Percentiles rank a stretch among this genome's conserved stretches.
Evolutionary conservation across 2,329 filamentous ascomycete genomes (phyloP).

Genomic region (Hypoxylon sp.): DNA sequence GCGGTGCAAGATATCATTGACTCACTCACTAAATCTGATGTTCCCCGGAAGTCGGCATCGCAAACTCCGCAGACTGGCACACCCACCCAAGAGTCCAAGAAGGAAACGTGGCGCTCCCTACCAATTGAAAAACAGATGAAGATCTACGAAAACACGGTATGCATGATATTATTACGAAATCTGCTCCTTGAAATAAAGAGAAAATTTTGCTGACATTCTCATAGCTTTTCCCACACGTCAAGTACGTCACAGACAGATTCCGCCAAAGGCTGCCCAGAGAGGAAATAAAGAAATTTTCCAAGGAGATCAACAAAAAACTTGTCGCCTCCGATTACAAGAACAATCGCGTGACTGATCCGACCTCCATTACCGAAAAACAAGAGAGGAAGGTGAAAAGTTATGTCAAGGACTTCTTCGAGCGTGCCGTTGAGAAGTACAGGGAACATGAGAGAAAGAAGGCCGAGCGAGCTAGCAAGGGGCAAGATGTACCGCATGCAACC

Average conservation of each 20-base stretch:
- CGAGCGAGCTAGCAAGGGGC: conserved; percentile 53
- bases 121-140: conserved; percentile 91
- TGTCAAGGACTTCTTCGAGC: conserved; percentile 88
- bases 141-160: conserved; percentile 91
- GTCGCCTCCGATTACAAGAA: conserved; percentile 94
- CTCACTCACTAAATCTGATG: conserved; percentile 79
- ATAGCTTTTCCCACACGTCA: conserved; percentile 86
- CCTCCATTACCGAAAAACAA: conserved; percentile 78
- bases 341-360: conserved; percentile 85
- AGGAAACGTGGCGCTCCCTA: conserved; percentile 78
- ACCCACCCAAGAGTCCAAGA: conserved; percentile 68
- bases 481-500: conserved; percentile 46
- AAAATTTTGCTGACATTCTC: conserved; percentile 34
- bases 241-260: conserved; percentile 88
- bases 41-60: conserved; percentile 66
- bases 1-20: conserved; percentile 87
- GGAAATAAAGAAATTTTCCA: conserved; percentile 71
- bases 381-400: conserved; percentile 85
- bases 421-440: conserved; percentile 81
- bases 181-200: conserved; percentile 15
- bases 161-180: conserved; percentile 51
- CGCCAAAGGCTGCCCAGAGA: conserved; percentile 88
- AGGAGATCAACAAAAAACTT: conserved; percentile 85
- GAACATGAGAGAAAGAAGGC: conserved; percentile 75
- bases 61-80: conserved; percentile 73